Conservation (phyloP, 1,284 basidiomycete species). For the Boletus semigastroideus region DNA sequence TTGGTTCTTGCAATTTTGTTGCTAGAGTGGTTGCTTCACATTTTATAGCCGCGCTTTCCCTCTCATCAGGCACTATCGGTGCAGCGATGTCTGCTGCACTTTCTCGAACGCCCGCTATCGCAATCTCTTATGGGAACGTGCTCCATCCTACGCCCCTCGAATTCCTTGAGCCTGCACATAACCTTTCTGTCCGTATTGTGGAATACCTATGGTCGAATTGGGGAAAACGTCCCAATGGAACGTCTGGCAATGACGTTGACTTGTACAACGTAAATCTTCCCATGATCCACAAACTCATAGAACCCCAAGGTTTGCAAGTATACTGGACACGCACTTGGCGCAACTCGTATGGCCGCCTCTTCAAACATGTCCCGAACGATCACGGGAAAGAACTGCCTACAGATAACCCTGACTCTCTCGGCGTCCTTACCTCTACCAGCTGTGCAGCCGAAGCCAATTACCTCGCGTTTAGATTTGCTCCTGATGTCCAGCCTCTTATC, state of each 20-base stretch:
- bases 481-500: conserved; percentile 72
- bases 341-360: conserved; percentile 74
- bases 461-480: conserved; percentile 79
- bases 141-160: conserved; percentile 62
- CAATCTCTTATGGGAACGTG: conserved; percentile 84
- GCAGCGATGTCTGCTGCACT: conserved; percentile 83
- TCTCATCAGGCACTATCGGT: conserved; percentile 90
- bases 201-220: conserved; percentile 76
- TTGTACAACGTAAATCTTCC: conserved; percentile 84
- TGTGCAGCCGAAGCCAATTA: conserved; percentile 25
- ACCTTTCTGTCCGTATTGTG: conserved; percentile 66
- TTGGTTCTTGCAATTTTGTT: conserved; percentile 28
- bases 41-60: conserved; percentile 70
- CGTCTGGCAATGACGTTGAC: conserved; percentile 66
- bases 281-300: conserved; percentile 60
- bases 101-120: conserved; percentile 68
- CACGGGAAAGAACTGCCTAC: conserved; percentile 24
- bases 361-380: conserved; percentile 47
- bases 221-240: conserved; percentile 65
- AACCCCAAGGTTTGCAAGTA: conserved; percentile 56
- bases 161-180: conserved; percentile 69
- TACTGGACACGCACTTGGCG: conserved; percentile 78
- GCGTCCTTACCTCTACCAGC: neutral
- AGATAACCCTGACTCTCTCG: conserved; percentile 45
- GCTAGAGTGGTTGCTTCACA: conserved; percentile 5